phyloP scores from a whole-genome alignment of 208 protist species.

The Strigomonas galati region DNA sequence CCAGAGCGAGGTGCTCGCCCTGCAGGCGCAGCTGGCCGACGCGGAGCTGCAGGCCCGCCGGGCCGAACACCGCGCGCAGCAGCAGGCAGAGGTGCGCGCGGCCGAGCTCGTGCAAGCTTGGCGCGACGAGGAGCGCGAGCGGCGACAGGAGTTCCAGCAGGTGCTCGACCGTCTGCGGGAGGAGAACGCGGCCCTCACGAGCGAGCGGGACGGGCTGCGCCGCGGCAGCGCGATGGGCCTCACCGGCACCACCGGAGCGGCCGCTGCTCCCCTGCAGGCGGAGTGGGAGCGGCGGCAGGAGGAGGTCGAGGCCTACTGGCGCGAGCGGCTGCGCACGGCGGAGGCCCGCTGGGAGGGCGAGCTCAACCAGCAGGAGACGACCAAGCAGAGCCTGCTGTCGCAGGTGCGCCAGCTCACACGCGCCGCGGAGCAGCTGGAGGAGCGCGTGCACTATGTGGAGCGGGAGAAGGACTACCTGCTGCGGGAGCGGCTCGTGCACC shows the following conservation, averaged over 20 bases:
- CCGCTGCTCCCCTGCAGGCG: constrained; percentile 8
- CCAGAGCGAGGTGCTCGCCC: constrained; percentile 25
- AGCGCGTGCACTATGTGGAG: constrained; percentile 32
- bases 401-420: constrained; percentile 42
- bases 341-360: constrained; percentile 40
- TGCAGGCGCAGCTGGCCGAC: constrained; percentile 30
- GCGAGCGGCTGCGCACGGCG: constrained; percentile 33
- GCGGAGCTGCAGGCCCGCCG: constrained; percentile 20
- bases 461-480: constrained; percentile 27
- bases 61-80: constrained; percentile 20
- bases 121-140: constrained; percentile 35
- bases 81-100: constrained; percentile 14
- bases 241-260: background rate
- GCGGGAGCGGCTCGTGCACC: background rate
- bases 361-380: constrained; percentile 24
- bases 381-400: constrained; percentile 31
- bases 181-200: constrained; percentile 45
- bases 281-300: constrained; percentile 41
- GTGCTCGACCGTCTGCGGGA: constrained; percentile 36
- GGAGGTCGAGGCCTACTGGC: constrained; percentile 53
- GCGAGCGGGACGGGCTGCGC: constrained; percentile 23
- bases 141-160: constrained; percentile 43
- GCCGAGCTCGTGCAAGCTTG: constrained; percentile 21
- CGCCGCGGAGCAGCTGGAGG: constrained; percentile 37
- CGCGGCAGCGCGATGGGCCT: background rate